These are phyloP conservation scores for Agrostemma githago DNA, from an alignment of 148 eudicot species.

Conservation along the genomic window DNA sequence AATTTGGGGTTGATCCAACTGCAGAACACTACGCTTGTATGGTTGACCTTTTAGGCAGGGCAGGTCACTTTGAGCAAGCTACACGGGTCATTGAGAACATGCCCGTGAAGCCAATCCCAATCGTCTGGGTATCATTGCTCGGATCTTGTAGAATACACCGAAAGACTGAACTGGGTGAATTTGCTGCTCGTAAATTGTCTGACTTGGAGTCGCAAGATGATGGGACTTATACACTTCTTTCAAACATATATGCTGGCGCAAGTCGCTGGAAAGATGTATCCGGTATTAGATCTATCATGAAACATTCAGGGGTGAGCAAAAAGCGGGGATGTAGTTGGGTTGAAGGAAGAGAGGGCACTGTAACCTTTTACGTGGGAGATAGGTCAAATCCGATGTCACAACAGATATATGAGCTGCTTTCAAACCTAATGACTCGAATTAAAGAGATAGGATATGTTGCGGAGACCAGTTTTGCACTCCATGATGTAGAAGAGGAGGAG, in stretches of 20 bases:
- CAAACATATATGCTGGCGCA: conserved; percentile 67
- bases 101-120: conserved; percentile 68
- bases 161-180: conserved; percentile 65
- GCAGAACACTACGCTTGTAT: conserved; percentile 74
- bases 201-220: conserved; percentile 53
- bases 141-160: conserved; percentile 59
- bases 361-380: conserved; percentile 64
- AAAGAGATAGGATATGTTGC: conserved; percentile 69
- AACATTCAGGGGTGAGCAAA: conserved; percentile 52
- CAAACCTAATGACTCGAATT: conserved; percentile 47
- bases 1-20: conserved; percentile 52
- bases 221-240: conserved; percentile 68
- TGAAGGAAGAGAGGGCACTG: conserved; percentile 59
- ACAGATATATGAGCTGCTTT: conserved; percentile 49
- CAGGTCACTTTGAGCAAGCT: conserved; percentile 68
- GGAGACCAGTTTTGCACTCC: conserved; percentile 66
- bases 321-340: conserved; percentile 91
- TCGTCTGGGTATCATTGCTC: conserved; percentile 66
- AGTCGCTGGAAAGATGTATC: conserved; percentile 77
- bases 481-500: conserved; percentile 89
- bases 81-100: conserved; percentile 49
- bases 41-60: conserved; percentile 74
- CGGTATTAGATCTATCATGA: conserved; percentile 56
- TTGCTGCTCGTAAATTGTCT: conserved; percentile 45
- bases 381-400: conserved; percentile 56